Evolutionary conservation across 306 rosid genomes (phyloP).

Genomic region (Acmispon strigosus): DNA sequence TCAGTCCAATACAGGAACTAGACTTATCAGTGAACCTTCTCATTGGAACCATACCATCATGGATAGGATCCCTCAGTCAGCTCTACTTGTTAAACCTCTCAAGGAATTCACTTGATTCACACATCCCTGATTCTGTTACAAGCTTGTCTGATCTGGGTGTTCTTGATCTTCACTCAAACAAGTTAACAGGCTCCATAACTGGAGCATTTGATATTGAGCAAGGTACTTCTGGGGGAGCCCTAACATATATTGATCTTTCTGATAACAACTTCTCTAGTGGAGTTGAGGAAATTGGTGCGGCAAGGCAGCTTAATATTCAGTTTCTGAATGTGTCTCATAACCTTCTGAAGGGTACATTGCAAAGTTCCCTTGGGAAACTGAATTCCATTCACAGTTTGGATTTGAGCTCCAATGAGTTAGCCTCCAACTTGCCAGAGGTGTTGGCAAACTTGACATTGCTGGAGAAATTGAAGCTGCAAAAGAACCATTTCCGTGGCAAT

Average conservation of each 20-base stretch:
- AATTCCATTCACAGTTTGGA: slow-evolving; percentile 44
- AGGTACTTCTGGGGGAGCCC: slow-evolving; percentile 28
- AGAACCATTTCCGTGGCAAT: slow-evolving; percentile 45
- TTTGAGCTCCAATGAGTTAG: slow-evolving; percentile 49
- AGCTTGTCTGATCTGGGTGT: slow-evolving; percentile 36
- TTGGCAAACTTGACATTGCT: slow-evolving; percentile 40
- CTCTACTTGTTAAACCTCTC: slow-evolving; percentile 62
- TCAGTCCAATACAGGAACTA: slow-evolving; percentile 46
- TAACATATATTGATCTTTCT: slow-evolving; percentile 52
- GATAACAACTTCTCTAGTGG: slow-evolving; percentile 53
- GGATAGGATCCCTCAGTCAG: slow-evolving; percentile 49
- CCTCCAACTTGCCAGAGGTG: slow-evolving; percentile 43
- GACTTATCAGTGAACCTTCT: slow-evolving; percentile 61
- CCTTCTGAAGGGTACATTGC: slow-evolving; percentile 42
- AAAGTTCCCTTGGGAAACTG: slow-evolving; percentile 35
- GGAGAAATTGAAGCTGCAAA: slow-evolving; percentile 54
- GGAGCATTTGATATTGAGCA: slow-evolving; percentile 27
- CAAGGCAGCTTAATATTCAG: slow-evolving; percentile 32
- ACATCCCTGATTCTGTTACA: slow-evolving; percentile 45
- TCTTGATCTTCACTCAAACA: slow-evolving; percentile 74
- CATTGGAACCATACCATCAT: slow-evolving; percentile 50
- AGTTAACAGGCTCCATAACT: slow-evolving; percentile 42
- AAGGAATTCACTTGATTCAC: slow-evolving; percentile 44
- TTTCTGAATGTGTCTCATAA: slow-evolving; percentile 61
- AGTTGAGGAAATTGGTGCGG: slow-evolving; percentile 34